Base-by-base conservation (phyloP, 169 alveolate genomes). In the Plasmodium gonderi region DNA sequence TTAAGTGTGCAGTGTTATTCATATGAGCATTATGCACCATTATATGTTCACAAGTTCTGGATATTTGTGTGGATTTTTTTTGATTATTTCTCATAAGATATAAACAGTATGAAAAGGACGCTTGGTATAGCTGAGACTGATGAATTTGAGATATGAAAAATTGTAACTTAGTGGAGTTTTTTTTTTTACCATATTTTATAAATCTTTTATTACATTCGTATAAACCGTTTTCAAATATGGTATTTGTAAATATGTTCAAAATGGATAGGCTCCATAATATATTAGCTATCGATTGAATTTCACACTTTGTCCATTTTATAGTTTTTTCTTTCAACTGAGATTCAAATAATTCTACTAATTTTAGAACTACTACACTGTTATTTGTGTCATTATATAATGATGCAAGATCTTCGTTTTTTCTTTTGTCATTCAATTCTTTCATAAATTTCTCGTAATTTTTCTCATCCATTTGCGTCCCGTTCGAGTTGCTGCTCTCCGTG, bases 71-170 rank as follows among this genome's bases (percentile, higher is more conserved):
- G 14, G 29, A n/a, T 1, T 9, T 75, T 75, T 38, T 80, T 60
- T 42, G 5, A 8, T 45, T 47, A 36, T 44, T 82, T 36, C 40
- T 82, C 67, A 29, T 68, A 33, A 83, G 1, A 31, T 69, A 83
- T 8, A 83, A 38, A 38, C 79, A 69, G 44, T 69, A 83, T 11
- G 92, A 72, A 83, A 83, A 83, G 11, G 92, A 36, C 3, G 82
- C 92, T 76, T 83, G 92, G 42, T 83, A 83, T 47, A 83, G 42
- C 75, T 83, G 92, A 1, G 92, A 83, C 33, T 83, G 92, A n/a
- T 83, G 92, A 26, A 83, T 69, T 72, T 83, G 92, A 7, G 92
- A 83, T 49, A 83, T 83, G 17, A 69, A 83, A 45, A 45, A 64
- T 69, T 83, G 81, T 23, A 83, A n/a, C 64, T 83, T 83, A 26